A percentile compares a stretch with the other conserved stretches of the same genome.
Conservation (phyloP, 306 rosid species). For the Lathyrus sativus region DNA sequence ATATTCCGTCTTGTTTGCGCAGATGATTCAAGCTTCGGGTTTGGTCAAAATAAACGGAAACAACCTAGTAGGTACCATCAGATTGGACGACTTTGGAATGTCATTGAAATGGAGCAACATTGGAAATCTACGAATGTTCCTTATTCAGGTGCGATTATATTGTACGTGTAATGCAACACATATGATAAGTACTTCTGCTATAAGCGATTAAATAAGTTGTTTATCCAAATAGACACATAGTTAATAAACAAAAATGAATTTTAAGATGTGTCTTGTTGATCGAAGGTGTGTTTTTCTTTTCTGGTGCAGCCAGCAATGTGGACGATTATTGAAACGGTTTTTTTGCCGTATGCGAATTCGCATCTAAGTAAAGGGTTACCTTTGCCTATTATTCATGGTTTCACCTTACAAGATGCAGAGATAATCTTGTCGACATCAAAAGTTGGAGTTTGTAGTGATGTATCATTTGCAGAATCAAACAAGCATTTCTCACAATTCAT, state of each 20-base stretch:
- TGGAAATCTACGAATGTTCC: slow-evolving; percentile 73
- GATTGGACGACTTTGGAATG: slow-evolving; percentile 67
- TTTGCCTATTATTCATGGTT: slow-evolving; percentile 74
- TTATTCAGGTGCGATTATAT: slow-evolving; percentile 64
- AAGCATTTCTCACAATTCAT: slow-evolving; percentile 27
- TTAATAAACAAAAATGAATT: background rate
- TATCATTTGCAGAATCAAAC: slow-evolving; percentile 42
- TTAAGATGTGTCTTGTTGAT: slow-evolving; percentile 11
- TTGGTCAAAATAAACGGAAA: slow-evolving; percentile 61
- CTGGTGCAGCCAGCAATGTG: slow-evolving; percentile 68
- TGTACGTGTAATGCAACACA: too few species aligned
- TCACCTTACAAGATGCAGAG: slow-evolving; percentile 64
- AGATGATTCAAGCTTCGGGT: slow-evolving; percentile 74
- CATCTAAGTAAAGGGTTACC: slow-evolving; percentile 77
- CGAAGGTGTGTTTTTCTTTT: slow-evolving; percentile 14
- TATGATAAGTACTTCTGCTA: too few species aligned
- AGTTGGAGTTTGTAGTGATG: slow-evolving; percentile 71
- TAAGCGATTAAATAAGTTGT: too few species aligned
- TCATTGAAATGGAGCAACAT: slow-evolving; percentile 83
- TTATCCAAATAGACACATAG: too few species aligned
- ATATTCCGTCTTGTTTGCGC: slow-evolving; percentile 31
- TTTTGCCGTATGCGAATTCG: slow-evolving; percentile 71
- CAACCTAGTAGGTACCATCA: slow-evolving; percentile 67
- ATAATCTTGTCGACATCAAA: slow-evolving; percentile 60
- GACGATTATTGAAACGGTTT: slow-evolving; percentile 68